phyloP scores from a whole-genome alignment of 805 yeast species.

The Candida tammaniensis region DNA sequence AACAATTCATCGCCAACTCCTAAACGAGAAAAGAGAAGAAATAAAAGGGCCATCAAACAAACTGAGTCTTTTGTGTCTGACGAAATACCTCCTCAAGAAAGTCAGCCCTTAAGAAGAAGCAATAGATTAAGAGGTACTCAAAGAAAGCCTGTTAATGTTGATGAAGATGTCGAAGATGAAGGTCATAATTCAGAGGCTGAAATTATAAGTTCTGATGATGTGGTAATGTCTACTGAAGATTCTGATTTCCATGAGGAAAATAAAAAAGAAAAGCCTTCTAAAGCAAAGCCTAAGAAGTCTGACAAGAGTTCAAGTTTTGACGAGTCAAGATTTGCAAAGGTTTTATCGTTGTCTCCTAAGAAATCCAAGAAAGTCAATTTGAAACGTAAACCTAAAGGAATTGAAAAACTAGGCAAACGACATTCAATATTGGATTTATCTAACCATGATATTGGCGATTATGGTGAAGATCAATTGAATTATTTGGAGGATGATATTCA shows the following conservation, averaged over 20 bases:
- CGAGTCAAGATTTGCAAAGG: slow-evolving; percentile 15
- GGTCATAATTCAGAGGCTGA: too few relatives aligned
- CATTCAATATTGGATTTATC: slow-evolving; percentile 23
- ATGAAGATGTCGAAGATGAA: too few relatives aligned
- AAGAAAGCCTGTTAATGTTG: not conserved
- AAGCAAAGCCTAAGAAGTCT: not conserved
- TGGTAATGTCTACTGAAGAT: too few relatives aligned
- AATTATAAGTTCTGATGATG: too few relatives aligned
- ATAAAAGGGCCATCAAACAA: not conserved
- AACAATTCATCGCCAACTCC: not conserved
- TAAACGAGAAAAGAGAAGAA: not conserved
- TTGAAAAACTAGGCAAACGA: too few relatives aligned
- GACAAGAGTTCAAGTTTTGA: slow-evolving; percentile 12
- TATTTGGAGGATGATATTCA: slow-evolving; percentile 18
- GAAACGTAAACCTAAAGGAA: slow-evolving; percentile 1
- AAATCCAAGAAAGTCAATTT: slow-evolving; percentile 21
- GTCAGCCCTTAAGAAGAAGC: slow-evolving; percentile 5
- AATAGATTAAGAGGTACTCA: slow-evolving; percentile 2
- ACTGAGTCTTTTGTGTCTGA: too few relatives aligned
- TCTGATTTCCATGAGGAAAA: slow-evolving; percentile 2
- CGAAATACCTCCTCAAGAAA: not conserved
- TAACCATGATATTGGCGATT: slow-evolving; percentile 33
- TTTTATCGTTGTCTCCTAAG: slow-evolving; percentile 20
- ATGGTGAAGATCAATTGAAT: slow-evolving; percentile 29
- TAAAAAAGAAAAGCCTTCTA: slow-evolving; percentile 1